These are phyloP conservation scores for Leucoagaricus sp. DNA, from an alignment of 1,284 basidiomycete species.

Conservation along the genomic window DNA sequence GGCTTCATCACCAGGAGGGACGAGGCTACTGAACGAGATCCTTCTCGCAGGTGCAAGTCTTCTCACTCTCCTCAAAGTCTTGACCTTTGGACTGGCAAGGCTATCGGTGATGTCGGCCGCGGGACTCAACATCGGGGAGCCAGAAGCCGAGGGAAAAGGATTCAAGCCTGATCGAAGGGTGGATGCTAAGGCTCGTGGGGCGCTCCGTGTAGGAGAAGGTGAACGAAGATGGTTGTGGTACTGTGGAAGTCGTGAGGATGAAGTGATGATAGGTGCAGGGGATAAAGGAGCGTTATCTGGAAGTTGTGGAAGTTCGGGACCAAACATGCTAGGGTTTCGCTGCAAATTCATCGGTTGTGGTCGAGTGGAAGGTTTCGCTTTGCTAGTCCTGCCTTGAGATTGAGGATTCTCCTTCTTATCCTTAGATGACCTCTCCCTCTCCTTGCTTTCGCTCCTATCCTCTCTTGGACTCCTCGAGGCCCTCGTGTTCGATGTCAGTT, in stretches of 20 bases:
- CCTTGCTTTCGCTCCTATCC: slow-evolving; percentile 16
- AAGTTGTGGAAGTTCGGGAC: slow-evolving; percentile 45
- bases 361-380: slow-evolving; percentile 15
- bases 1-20: slow-evolving; percentile 31
- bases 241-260: neutral
- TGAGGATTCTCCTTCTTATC: slow-evolving; percentile 9
- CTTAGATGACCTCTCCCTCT: slow-evolving; percentile 18
- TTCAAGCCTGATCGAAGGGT: slow-evolving; percentile 14
- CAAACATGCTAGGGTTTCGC: slow-evolving; percentile 63
- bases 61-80: slow-evolving; percentile 42
- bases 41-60: slow-evolving; percentile 43
- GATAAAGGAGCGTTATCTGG: slow-evolving; percentile 2
- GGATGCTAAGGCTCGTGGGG: slow-evolving; percentile 13
- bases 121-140: slow-evolving; percentile 16
- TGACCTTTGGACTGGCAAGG: slow-evolving; percentile 25
- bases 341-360: slow-evolving; percentile 44
- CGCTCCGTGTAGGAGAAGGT: slow-evolving; percentile 13
- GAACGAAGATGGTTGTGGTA: neutral
- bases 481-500: slow-evolving; percentile 1
- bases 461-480: slow-evolving; percentile 19
- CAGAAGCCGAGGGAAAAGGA: slow-evolving; percentile 14
- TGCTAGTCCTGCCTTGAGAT: slow-evolving; percentile 10
- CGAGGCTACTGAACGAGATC: slow-evolving; percentile 52
- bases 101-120: slow-evolving; percentile 14
- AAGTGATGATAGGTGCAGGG: neutral